phyloP scores from a whole-genome alignment of 306 rosid species.

The Lotus japonicus region DNA sequence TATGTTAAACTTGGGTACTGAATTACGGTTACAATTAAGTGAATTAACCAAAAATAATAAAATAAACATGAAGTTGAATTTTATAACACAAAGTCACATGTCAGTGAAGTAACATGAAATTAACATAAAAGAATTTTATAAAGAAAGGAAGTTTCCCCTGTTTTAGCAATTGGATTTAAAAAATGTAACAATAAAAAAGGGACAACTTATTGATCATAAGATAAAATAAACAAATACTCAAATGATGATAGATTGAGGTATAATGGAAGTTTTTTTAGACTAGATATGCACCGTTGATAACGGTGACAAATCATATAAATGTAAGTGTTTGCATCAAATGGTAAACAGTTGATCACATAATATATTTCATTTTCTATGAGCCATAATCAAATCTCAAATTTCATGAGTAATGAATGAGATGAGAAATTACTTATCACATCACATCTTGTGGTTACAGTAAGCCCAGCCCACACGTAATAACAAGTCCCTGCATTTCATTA shows the following conservation, averaged over 20 bases:
- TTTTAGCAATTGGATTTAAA: neutral
- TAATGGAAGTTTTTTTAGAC: too few relatives aligned
- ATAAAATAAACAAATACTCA: neutral
- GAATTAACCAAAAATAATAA: neutral
- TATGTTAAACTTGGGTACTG: neutral
- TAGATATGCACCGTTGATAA: too few relatives aligned
- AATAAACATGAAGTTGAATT: neutral
- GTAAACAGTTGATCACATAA: too few relatives aligned
- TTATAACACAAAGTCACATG: neutral
- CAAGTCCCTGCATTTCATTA: conserved; percentile 9
- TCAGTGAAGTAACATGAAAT: neutral
- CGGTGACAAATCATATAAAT: too few relatives aligned
- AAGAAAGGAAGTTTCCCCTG: neutral
- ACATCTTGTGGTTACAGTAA: too few relatives aligned
- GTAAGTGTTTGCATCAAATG: too few relatives aligned
- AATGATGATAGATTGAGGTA: neutral
- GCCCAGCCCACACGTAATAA: neutral
- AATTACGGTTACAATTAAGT: neutral
- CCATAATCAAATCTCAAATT: too few relatives aligned
- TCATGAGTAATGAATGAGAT: too few relatives aligned
- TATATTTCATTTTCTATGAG: too few relatives aligned
- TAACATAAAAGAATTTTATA: neutral
- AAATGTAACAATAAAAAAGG: neutral
- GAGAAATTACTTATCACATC: too few relatives aligned
- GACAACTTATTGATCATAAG: neutral